Conservation (phyloP, 2,329 filamentous ascomycete genomes). For the Fusarium sp. region DNA sequence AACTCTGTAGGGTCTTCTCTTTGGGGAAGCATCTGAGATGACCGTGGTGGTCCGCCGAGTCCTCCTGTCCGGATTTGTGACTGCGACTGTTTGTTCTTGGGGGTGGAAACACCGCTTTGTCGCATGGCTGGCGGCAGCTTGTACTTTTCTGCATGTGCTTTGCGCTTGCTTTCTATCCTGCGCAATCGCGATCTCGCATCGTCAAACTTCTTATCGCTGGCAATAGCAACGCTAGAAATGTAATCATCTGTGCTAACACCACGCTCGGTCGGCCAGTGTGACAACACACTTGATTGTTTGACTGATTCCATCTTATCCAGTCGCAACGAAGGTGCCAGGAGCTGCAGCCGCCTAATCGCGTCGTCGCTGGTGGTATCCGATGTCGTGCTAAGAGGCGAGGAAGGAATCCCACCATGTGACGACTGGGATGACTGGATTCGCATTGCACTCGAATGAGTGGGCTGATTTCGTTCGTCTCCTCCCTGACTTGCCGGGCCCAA, state of each 20-base stretch:
- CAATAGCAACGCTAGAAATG: conserved; percentile 53
- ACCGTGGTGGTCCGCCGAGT: conserved; percentile 2
- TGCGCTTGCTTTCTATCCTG: conserved; percentile 50
- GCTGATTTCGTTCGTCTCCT: conserved; percentile 14
- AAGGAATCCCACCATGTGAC: conserved; percentile 35
- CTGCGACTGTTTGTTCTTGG: background rate
- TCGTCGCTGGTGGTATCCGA: conserved; percentile 39
- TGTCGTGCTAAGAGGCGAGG: conserved; percentile 30
- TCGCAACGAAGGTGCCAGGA: conserved; percentile 50
- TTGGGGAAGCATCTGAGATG: conserved; percentile 25
- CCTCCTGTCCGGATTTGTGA: background rate
- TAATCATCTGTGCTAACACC: conserved; percentile 53
- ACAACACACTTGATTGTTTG: conserved; percentile 49
- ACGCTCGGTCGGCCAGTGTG: conserved; percentile 55
- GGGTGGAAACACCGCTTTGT: conserved; percentile 40
- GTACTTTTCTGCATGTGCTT: conserved; percentile 51
- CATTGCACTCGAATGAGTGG: conserved; percentile 25
- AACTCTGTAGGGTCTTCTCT: conserved; percentile 27
- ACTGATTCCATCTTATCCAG: conserved; percentile 43
- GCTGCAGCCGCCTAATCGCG: conserved; percentile 51
- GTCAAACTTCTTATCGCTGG: conserved; percentile 52
- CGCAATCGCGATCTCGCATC: conserved; percentile 51
- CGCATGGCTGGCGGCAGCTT: conserved; percentile 47
- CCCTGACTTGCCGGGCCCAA: conserved; percentile 41
- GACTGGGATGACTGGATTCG: conserved; percentile 46